Evolutionary conservation across 441 rosid species (phyloP).

Genomic region (Populus trichocarpa): DNA sequence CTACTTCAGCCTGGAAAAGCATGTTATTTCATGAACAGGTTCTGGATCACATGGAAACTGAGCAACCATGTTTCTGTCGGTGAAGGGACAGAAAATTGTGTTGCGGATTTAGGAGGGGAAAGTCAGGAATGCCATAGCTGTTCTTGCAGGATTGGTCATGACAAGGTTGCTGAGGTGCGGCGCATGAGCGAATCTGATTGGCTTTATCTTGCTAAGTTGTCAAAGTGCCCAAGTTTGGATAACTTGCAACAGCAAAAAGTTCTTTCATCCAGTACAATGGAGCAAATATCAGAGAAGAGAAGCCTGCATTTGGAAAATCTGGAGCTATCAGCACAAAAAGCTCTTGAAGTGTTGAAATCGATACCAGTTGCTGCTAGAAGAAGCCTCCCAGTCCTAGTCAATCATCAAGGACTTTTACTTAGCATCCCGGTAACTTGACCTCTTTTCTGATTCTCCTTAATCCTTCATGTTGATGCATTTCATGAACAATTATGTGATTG

Average conservation of each 20-base stretch:
- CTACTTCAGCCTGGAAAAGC: constrained; percentile 44
- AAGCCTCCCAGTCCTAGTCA: constrained; percentile 77
- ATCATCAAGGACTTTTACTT: constrained; percentile 47
- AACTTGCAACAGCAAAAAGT: constrained; percentile 21
- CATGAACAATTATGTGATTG: neutral
- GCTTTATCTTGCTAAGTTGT: constrained; percentile 70
- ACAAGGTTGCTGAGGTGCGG: constrained; percentile 47
- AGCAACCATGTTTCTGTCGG: constrained; percentile 13
- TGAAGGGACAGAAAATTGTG: constrained; percentile 18
- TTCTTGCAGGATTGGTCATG: constrained; percentile 30
- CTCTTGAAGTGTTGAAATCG: constrained; percentile 51
- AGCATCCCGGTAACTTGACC: constrained; percentile 66
- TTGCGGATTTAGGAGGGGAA: constrained; percentile 21
- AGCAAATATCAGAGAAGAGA: constrained; percentile 21
- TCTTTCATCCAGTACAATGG: neutral
- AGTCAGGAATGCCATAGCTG: constrained; percentile 14
- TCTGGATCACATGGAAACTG: constrained; percentile 60
- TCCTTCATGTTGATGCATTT: neutral
- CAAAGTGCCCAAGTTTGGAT: constrained; percentile 29
- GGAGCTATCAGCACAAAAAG: constrained; percentile 45
- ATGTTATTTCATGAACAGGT: constrained; percentile 74
- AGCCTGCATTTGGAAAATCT: constrained; percentile 28
- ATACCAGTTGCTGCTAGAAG: constrained; percentile 72
- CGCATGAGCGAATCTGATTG: constrained; percentile 77
- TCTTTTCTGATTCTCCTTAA: constrained; percentile 1